These are phyloP conservation scores for Trichosanthes cucumerina DNA, from an alignment of 306 rosid species.

Conservation along the genomic window DNA sequence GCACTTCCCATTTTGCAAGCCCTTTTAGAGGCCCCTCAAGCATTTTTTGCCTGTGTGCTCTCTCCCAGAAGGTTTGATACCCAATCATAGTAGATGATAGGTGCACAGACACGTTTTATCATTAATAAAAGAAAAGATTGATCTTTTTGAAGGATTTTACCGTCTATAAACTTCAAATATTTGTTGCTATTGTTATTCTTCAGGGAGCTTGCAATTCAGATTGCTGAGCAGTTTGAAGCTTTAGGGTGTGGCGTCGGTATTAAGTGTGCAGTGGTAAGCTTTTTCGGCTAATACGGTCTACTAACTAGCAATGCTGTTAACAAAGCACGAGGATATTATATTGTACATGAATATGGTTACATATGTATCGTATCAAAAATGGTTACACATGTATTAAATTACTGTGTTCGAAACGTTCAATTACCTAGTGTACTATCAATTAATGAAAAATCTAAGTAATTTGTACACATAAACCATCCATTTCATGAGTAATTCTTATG, in stretches of 20 bases:
- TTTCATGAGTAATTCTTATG: background rate
- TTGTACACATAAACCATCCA: background rate
- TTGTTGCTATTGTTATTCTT: constrained; percentile 11
- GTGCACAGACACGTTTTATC: background rate
- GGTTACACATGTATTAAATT: background rate
- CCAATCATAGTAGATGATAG: background rate
- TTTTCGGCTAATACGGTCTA: background rate
- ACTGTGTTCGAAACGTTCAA: background rate
- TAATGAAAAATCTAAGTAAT: background rate
- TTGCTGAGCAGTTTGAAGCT: constrained; percentile 84
- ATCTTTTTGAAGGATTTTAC: background rate
- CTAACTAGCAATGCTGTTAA: background rate
- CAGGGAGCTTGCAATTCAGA: constrained; percentile 98
- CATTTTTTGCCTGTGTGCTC: constrained; percentile 67
- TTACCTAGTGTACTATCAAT: background rate
- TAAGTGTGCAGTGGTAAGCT: constrained; percentile 83
- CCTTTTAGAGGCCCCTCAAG: constrained; percentile 48
- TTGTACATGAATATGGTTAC: background rate
- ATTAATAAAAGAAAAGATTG: background rate
- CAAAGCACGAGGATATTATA: no score
- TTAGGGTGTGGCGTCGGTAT: constrained; percentile 63
- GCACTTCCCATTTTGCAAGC: constrained; percentile 88
- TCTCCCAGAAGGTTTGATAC: constrained; percentile 79
- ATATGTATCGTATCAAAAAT: no score
- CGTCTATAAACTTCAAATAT: background rate